Conservation (phyloP, 108 stramenopile genomes). For the Craspedostauros australis region DNA sequence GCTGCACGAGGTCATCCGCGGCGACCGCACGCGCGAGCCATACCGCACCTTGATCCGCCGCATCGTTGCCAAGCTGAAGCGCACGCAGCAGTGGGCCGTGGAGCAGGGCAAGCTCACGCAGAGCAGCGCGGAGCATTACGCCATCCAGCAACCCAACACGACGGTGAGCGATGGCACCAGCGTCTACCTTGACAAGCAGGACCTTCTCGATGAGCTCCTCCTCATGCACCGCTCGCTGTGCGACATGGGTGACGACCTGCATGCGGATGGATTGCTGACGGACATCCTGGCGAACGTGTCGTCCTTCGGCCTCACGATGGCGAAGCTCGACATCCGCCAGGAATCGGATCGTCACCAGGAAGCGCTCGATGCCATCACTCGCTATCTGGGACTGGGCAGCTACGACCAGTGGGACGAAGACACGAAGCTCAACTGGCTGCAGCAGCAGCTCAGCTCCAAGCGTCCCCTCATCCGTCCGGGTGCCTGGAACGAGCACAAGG, state of each 20-base stretch:
- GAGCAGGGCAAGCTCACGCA: constrained; percentile 32
- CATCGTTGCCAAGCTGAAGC: constrained; percentile 52
- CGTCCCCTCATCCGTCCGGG: constrained; percentile 85
- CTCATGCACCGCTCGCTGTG: constrained; percentile 75
- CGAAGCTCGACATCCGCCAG: constrained; percentile 92
- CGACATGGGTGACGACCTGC: constrained; percentile 69
- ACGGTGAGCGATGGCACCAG: constrained; percentile 29
- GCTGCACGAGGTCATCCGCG: constrained; percentile 48
- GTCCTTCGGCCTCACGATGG: constrained; percentile 90
- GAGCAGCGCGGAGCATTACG: neutral
- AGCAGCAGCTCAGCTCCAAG: constrained; percentile 71
- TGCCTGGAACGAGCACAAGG: constrained; percentile 55
- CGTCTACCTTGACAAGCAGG: constrained; percentile 56
- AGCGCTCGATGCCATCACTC: constrained; percentile 89
- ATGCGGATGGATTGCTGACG: constrained; percentile 79
- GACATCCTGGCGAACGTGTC: constrained; percentile 87
- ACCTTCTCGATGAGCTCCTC: constrained; percentile 77
- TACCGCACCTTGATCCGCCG: constrained; percentile 47
- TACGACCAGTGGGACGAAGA: constrained; percentile 89
- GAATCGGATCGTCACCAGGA: constrained; percentile 90
- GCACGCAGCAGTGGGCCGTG: constrained; percentile 60
- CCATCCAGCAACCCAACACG: too few relatives aligned
- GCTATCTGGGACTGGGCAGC: constrained; percentile 87
- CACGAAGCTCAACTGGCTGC: constrained; percentile 87
- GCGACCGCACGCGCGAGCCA: constrained; percentile 52